A percentile compares a stretch with the other conserved stretches of the same genome.
Evolutionary conservation across 495 filamentous ascomycete species (phyloP).

Genomic region (Trichocladium antarcticum): DNA sequence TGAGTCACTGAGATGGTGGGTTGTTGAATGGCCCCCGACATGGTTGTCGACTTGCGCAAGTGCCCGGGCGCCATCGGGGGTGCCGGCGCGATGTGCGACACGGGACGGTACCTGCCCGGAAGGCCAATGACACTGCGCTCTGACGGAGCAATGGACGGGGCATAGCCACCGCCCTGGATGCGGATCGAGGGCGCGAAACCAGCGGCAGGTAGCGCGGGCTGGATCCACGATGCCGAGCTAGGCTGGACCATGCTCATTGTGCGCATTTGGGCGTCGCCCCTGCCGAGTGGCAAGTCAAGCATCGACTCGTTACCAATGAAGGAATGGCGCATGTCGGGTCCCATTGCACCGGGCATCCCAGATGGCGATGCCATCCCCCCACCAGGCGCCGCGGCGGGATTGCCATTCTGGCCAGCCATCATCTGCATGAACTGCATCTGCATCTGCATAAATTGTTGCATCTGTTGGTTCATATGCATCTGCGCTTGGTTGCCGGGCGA

Average conservation of each 20-base stretch:
- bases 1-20: conserved; percentile 19
- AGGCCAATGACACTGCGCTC: conserved; percentile 89
- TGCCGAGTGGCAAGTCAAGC: conserved; percentile 28
- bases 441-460: conserved; percentile 85
- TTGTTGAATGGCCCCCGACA: conserved; percentile 37
- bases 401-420: conserved; percentile 14
- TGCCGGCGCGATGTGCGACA: conserved; percentile 46
- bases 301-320: conserved; percentile 32
- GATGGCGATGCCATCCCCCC: conserved; percentile 6
- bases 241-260: conserved; percentile 78
- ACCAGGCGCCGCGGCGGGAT: background rate
- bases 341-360: conserved; percentile 6
- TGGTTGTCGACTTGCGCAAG: conserved; percentile 39
- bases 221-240: conserved; percentile 44
- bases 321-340: conserved; percentile 33
- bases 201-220: conserved; percentile 23
- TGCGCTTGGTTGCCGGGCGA: conserved; percentile 63
- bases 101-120: conserved; percentile 84
- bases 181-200: conserved; percentile 41
- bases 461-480: conserved; percentile 76
- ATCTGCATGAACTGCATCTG: conserved; percentile 90
- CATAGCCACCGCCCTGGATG: conserved; percentile 37
- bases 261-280: conserved; percentile 35
- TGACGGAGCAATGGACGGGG: conserved; percentile 71
- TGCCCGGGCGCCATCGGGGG: conserved; percentile 17